Conservation (phyloP, 495 filamentous ascomycete species). For the Neurospora sp. region DNA sequence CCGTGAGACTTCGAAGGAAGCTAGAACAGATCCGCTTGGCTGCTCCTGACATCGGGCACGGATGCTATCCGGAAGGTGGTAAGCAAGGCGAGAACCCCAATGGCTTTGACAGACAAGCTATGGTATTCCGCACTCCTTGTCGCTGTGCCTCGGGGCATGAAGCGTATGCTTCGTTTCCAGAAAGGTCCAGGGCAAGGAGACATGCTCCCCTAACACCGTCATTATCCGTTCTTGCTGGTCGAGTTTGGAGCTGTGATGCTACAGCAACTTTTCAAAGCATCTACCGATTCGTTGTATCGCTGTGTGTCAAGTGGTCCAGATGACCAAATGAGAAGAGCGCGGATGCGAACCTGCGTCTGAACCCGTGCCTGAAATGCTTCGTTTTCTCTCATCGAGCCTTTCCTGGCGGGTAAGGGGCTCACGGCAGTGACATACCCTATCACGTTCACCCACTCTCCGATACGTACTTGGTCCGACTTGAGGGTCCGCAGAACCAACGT, state of each 20-base stretch:
- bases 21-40: not conserved
- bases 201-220: not conserved
- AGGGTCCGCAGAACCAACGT: slow-evolving; percentile 56
- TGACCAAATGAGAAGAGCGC: slow-evolving; percentile 58
- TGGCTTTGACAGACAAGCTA: not conserved
- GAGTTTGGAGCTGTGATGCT: not conserved
- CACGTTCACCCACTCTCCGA: slow-evolving; percentile 87
- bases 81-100: not conserved
- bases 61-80: not conserved
- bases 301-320: slow-evolving; percentile 53
- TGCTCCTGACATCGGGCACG: not conserved
- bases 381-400: not conserved
- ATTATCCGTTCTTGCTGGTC: not conserved
- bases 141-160: not conserved
- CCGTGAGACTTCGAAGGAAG: not conserved
- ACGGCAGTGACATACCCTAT: slow-evolving; percentile 62
- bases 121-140: not conserved
- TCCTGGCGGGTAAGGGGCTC: slow-evolving; percentile 8
- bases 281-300: slow-evolving; percentile 47
- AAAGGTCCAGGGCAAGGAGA: not conserved
- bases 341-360: slow-evolving; percentile 32
- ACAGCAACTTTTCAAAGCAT: slow-evolving; percentile 3
- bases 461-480: slow-evolving; percentile 50
- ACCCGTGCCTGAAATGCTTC: not conserved
- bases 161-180: not conserved